phyloP scores from a whole-genome alignment of 805 yeast genomes.

The Lachancea lanzarotensis region DNA sequence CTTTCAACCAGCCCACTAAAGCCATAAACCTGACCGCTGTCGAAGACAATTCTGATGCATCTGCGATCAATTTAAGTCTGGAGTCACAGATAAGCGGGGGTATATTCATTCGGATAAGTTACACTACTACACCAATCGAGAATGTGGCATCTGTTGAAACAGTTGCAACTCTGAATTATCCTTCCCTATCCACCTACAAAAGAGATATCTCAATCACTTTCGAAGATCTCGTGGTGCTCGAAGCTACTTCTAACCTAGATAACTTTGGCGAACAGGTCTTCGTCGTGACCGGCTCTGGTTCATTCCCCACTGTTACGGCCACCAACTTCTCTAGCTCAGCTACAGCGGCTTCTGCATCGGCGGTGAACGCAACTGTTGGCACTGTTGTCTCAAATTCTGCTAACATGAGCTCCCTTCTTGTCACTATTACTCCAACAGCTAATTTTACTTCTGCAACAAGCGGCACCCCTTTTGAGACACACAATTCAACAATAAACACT shows the following conservation, averaged over 20 bases:
- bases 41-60: slow-evolving; percentile 22
- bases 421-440: not conserved
- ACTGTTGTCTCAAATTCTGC: not conserved
- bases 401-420: not conserved
- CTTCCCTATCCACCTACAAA: slow-evolving; percentile 8
- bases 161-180: slow-evolving; percentile 12
- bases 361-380: not conserved
- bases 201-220: slow-evolving; percentile 14
- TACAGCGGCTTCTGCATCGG: not conserved
- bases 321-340: not conserved
- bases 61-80: slow-evolving; percentile 16
- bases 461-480: not conserved
- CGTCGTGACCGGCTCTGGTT: slow-evolving; percentile 3
- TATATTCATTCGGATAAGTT: slow-evolving; percentile 22
- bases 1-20: slow-evolving; percentile 22
- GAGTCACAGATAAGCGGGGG: slow-evolving; percentile 27
- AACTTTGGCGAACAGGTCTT: slow-evolving; percentile 3
- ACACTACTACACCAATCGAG: slow-evolving; percentile 15
- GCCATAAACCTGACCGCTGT: slow-evolving; percentile 21
- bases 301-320: not conserved
- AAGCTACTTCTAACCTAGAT: slow-evolving; percentile 8
- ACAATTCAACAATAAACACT: not conserved
- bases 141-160: slow-evolving; percentile 13
- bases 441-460: not conserved
- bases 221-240: slow-evolving; percentile 9